Evolutionary conservation across 768 basidiomycete genomes (phyloP).

Genomic region (Mycena latifolia): DNA sequence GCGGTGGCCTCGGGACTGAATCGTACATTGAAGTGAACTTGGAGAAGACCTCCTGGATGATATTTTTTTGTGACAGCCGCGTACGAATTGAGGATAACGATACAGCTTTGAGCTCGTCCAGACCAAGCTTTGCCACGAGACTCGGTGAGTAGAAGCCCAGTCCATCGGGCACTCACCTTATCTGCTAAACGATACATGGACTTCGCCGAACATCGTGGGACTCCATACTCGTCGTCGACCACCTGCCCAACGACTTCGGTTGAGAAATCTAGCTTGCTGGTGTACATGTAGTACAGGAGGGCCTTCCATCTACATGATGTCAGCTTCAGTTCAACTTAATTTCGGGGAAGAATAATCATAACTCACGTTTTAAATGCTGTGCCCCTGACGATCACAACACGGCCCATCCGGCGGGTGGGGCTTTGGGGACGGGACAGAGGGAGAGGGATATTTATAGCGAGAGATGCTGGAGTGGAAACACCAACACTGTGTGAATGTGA

Average conservation of each 20-base stretch:
- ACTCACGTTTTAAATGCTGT: conserved; percentile 39
- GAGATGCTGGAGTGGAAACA: too few relatives aligned
- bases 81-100: conserved; percentile 10
- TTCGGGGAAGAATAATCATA: background rate
- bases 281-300: conserved; percentile 55
- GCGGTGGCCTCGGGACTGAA: background rate
- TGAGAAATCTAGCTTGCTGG: conserved; percentile 49
- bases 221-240: conserved; percentile 31
- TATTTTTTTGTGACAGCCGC: conserved; percentile 3
- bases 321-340: too few relatives aligned
- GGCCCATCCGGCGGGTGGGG: conserved; percentile 10
- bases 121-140: background rate
- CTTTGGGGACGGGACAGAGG: background rate
- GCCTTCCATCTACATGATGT: conserved; percentile 48
- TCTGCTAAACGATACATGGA: conserved; percentile 58
- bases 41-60: conserved; percentile 21
- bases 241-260: background rate
- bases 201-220: conserved; percentile 52
- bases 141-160: background rate
- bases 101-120: conserved; percentile 20
- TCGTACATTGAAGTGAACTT: conserved; percentile 24
- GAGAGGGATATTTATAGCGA: too few relatives aligned
- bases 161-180: conserved; percentile 42
- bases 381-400: conserved; percentile 30
- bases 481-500: too few relatives aligned